Percentiles rank a stretch among this genome's conserved stretches.
These are phyloP conservation scores for Pochonia chlamydosporia DNA, from an alignment of 2,329 filamentous ascomycete genomes.

Conservation along the genomic window DNA sequence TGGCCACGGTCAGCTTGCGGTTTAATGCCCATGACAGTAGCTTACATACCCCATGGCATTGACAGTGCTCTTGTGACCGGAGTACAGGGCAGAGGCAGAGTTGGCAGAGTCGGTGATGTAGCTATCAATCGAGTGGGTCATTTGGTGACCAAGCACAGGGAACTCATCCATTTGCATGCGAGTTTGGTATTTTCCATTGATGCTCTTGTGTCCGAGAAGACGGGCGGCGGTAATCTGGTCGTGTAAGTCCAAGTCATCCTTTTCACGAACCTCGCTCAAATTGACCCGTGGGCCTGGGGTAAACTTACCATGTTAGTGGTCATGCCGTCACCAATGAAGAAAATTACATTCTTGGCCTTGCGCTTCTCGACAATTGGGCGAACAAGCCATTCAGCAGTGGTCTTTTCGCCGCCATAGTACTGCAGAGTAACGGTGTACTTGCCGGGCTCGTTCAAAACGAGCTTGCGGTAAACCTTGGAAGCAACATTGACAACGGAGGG, in stretches of 20 bases:
- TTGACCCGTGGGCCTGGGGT: no score
- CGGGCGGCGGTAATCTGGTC: conserved; percentile 65
- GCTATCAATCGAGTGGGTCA: conserved; percentile 79
- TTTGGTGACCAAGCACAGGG: conserved; percentile 80
- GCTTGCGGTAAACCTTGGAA: conserved; percentile 69
- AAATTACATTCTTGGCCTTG: conserved; percentile 77
- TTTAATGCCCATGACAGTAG: neutral
- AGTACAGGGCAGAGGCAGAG: conserved; percentile 75
- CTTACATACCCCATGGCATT: conserved; percentile 63
- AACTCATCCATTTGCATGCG: conserved; percentile 75
- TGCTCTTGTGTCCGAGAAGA: conserved; percentile 71
- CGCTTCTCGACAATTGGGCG: conserved; percentile 63
- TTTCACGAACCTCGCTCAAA: no score
- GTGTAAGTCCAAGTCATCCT: no score
- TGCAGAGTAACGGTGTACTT: conserved; percentile 70
- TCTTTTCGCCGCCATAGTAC: conserved; percentile 69
- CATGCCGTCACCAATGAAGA: conserved; percentile 76
- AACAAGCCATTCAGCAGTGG: conserved; percentile 71
- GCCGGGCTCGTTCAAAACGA: conserved; percentile 73
- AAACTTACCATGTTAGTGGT: conserved; percentile 65
- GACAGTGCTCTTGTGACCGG: conserved; percentile 77
- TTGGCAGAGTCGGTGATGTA: conserved; percentile 88
- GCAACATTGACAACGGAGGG: conserved; percentile 74
- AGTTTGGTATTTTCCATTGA: conserved; percentile 80
- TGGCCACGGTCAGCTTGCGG: neutral